Base-by-base conservation (phyloP, 2,329 filamentous ascomycete genomes). In the Diaporthe helianthi region DNA sequence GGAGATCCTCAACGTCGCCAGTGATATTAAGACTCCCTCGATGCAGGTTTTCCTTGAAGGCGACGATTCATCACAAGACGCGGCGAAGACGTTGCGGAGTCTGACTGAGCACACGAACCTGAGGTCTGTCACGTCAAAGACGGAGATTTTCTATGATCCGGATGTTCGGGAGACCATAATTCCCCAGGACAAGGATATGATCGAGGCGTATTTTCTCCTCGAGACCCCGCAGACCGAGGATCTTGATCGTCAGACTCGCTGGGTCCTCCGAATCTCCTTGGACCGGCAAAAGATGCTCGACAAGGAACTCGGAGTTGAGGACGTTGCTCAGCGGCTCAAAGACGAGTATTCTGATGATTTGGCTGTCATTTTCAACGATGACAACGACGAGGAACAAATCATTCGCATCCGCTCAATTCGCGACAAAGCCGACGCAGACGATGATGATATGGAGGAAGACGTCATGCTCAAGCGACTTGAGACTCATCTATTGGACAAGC, bases 1-100 rank as follows among this genome's bases (percentile, higher is more conserved):
- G 87, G 96, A 99, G 84, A 99, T 99, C 89, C 87, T 99, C 69
- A 99, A 99, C 80, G 90, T 99, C 70, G 96, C 97, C 0, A 94
- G 92, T 75, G 97, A 98, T 81, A 98, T 99, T 85, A 99, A 98
- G 86, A 99, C 96, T 0, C 96, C 96, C 2, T 94, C 93, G 64
- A 98, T 99, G 95, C 91, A 92, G 71, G 93, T 99, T 44, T 97
- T 94, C 77, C 88, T 97, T 74, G 85, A 91, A 64, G 85, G 87
- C 31, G 80, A 85, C 12, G 84, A 87, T 71, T 87, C 86, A 47
- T 89, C 88, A 69, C 54, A 66, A 10, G 92, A 97, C 65, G 86
- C 89, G 68, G 94, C 93, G 63, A 98, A 97, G 85, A 85, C 86
- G 61, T 85, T 99, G 73, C 93, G 96, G 79, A 97, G 92, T 79